A percentile compares a stretch with the other conserved stretches of the same genome.
Conservation (phyloP, 306 rosid genomes). For the Cicer pinnatifidum region DNA sequence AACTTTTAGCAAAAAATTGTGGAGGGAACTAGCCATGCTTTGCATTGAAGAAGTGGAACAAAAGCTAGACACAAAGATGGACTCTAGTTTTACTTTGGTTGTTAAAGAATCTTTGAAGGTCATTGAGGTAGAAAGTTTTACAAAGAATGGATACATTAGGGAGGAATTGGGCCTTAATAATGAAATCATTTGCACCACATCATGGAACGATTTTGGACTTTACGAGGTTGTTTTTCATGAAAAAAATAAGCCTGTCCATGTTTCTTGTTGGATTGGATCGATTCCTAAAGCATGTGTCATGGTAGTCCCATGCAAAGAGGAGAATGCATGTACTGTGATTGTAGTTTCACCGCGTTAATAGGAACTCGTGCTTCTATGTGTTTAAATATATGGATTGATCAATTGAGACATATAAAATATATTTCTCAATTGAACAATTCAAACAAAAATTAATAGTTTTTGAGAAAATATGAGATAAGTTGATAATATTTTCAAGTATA, state of each 20-base stretch:
- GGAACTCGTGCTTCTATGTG: too few relatives aligned
- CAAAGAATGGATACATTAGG: constrained; percentile 8
- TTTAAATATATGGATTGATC: too few relatives aligned
- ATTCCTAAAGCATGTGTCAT: constrained; percentile 36
- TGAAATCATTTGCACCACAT: constrained; percentile 9
- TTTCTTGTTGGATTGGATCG: constrained; percentile 62
- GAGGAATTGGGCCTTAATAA: neutral
- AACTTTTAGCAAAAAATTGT: neutral
- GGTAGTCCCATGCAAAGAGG: constrained; percentile 40
- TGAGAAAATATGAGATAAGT: too few relatives aligned
- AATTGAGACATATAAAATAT: too few relatives aligned
- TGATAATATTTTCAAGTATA: too few relatives aligned
- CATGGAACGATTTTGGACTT: constrained; percentile 56
- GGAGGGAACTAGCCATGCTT: constrained; percentile 44
- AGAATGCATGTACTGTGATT: constrained; percentile 37
- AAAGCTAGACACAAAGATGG: constrained; percentile 42
- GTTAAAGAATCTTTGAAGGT: constrained; percentile 41
- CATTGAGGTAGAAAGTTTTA: constrained; percentile 42
- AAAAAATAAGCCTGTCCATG: constrained; percentile 49
- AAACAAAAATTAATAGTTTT: too few relatives aligned
- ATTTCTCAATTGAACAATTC: too few relatives aligned
- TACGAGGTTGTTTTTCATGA: constrained; percentile 49
- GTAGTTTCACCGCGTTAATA: constrained; percentile 33
- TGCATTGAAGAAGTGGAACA: constrained; percentile 56
- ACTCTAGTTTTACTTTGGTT: constrained; percentile 35